Evolutionary conservation across 345 rosid genomes (phyloP).

Genomic region (Eutrema heterophyllum): DNA sequence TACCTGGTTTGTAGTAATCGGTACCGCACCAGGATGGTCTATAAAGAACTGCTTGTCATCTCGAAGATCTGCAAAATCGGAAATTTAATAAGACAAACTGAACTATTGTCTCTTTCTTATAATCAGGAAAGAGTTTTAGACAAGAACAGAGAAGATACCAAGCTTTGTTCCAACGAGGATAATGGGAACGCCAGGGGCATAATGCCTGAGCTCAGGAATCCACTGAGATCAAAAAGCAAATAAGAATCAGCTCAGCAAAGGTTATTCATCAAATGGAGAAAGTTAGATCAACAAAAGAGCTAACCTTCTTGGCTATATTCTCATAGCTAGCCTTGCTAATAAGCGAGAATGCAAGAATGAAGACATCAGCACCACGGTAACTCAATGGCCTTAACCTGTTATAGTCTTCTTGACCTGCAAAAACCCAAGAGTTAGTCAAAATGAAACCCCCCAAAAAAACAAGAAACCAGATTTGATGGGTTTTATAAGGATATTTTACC

Average conservation of each 20-base stretch:
- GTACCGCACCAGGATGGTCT: conserved; percentile 75
- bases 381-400: conserved; percentile 87
- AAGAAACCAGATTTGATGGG: conserved; percentile 2
- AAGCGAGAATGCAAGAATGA: conserved; percentile 92
- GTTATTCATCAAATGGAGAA: neutral
- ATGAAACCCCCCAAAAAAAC: neutral
- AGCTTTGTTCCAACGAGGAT: conserved; percentile 90
- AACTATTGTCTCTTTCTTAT: neutral
- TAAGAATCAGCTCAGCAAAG: neutral
- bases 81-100: neutral
- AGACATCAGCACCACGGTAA: conserved; percentile 93
- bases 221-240: conserved; percentile 45
- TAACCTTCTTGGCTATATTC: conserved; percentile 88
- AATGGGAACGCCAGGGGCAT: conserved; percentile 84
- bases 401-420: conserved; percentile 91
- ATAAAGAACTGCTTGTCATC: conserved; percentile 65
- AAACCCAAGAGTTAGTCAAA: conserved; percentile 4
- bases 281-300: neutral
- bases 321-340: conserved; percentile 99
- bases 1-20: conserved; percentile 63
- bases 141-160: conserved; percentile 38
- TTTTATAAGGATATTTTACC: conserved; percentile 44
- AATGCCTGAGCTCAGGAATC: conserved; percentile 93
- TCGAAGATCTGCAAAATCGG: conserved; percentile 54
- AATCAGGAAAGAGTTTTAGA: neutral